These are phyloP conservation scores for Rhizophagus prolifer DNA, from an alignment of 192 early-diverging fungal species.

Conservation along the genomic window DNA sequence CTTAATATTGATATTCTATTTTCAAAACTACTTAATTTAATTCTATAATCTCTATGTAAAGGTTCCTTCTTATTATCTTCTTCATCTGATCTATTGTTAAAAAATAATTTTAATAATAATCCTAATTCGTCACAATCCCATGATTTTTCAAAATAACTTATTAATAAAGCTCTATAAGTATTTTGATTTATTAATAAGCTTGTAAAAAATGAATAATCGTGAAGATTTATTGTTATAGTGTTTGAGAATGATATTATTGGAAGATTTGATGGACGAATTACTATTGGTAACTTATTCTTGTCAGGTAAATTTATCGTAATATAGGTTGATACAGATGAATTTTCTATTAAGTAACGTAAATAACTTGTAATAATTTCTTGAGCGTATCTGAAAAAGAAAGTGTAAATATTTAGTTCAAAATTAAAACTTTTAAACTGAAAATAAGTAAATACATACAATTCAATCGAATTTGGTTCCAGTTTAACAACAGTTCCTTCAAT, in stretches of 20 bases:
- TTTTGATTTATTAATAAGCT: conserved; percentile 28
- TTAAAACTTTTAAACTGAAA: background rate
- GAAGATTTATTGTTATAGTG: conserved; percentile 12
- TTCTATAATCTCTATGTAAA: conserved; percentile 16
- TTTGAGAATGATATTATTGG: background rate
- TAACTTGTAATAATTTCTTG: conserved; percentile 24
- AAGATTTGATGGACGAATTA: background rate
- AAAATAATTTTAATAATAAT: conserved; percentile 3
- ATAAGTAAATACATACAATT: background rate
- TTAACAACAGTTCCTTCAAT: conserved; percentile 28
- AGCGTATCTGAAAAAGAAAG: conserved; percentile 4
- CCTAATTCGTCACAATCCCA: conserved; percentile 28
- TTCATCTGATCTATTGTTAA: background rate
- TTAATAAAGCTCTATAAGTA: conserved; percentile 23
- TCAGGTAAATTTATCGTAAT: conserved; percentile 26
- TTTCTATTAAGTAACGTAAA: conserved; percentile 8
- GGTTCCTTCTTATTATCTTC: background rate
- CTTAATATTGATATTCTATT: conserved; percentile 9
- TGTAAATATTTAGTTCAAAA: background rate
- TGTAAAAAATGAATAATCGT: conserved; percentile 32
- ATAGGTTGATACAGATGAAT: background rate
- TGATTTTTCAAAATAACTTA: conserved; percentile 29
- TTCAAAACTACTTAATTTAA: background rate
- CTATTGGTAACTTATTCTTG: conserved; percentile 7
- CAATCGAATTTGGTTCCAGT: conserved; percentile 27